Percentiles rank a stretch among this genome's conserved stretches.
These are phyloP conservation scores for Aspergillus quadrilineatus DNA, from an alignment of 2,329 filamentous ascomycete species.

Conservation along the genomic window DNA sequence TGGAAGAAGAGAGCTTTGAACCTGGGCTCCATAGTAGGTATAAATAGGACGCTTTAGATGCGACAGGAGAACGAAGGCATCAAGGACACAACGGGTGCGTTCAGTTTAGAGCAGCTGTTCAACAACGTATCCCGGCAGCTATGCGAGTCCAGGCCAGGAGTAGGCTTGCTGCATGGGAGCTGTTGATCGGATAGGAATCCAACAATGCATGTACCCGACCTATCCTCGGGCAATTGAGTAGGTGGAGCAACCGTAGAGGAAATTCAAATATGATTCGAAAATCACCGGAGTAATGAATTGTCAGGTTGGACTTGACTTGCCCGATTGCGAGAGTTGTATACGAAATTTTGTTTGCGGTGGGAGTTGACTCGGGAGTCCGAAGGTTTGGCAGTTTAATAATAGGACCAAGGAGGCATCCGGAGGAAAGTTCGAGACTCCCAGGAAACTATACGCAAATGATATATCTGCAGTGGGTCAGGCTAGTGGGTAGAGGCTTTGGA, in stretches of 20 bases:
- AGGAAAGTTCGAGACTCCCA: conserved; percentile 2
- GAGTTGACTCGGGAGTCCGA: not conserved
- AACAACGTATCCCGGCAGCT: conserved; percentile 15
- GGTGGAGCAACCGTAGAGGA: conserved; percentile 16
- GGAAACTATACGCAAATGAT: conserved; percentile 14
- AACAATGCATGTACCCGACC: conserved; percentile 21
- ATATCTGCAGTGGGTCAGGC: conserved; percentile 16
- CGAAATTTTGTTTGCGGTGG: not conserved
- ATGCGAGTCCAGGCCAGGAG: conserved; percentile 21
- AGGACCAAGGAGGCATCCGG: conserved; percentile 1
- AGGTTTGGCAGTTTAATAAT: not conserved
- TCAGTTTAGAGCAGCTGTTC: conserved; percentile 11
- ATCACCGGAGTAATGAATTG: conserved; percentile 6
- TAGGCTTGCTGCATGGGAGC: conserved; percentile 19
- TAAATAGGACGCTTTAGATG: conserved; percentile 23
- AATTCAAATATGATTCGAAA: conserved; percentile 12
- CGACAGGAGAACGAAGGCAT: conserved; percentile 12
- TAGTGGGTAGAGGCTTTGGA: conserved; percentile 16
- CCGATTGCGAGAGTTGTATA: not conserved
- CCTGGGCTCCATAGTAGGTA: conserved; percentile 22
- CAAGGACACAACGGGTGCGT: conserved; percentile 17
- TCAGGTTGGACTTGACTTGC: conserved; percentile 1
- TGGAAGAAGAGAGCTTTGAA: conserved; percentile 10
- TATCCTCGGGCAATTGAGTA: conserved; percentile 19
- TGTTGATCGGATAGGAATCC: conserved; percentile 13